phyloP scores from a whole-genome alignment of 148 eudicot species.

The Rhododendron ferrugineum region DNA sequence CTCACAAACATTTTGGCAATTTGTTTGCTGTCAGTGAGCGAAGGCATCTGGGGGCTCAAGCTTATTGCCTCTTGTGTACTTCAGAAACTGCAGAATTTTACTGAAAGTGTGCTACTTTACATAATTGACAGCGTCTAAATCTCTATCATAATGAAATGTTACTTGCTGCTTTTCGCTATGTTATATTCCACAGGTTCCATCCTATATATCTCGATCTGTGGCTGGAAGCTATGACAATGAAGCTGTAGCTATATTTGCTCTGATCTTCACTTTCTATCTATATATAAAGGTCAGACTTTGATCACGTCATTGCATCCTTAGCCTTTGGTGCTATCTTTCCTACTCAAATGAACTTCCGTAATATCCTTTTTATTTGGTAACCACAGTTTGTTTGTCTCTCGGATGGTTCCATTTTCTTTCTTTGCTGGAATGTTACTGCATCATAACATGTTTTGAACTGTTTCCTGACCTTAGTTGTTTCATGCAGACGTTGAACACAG shows the following conservation, averaged over 20 bases:
- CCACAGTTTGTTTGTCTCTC: neutral
- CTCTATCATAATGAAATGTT: neutral
- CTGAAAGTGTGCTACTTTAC: neutral
- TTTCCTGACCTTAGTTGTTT: constrained; percentile 16
- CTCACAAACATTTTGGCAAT: neutral
- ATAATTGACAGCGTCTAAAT: neutral
- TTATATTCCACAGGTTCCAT: constrained; percentile 67
- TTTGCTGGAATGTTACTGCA: neutral
- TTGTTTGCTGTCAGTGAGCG: neutral
- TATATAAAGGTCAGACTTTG: constrained; percentile 66
- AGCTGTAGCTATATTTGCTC: constrained; percentile 97
- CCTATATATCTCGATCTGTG: constrained; percentile 96
- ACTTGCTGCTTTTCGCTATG: constrained; percentile 5
- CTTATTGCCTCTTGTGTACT: neutral
- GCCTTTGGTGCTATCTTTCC: neutral
- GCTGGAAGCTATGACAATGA: constrained; percentile 99
- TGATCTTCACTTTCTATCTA: constrained; percentile 91
- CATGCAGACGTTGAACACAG: constrained; percentile 90
- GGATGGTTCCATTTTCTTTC: neutral
- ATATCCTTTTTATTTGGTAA: neutral
- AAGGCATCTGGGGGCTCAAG: neutral
- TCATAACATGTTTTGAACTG: neutral
- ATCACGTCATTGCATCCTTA: neutral
- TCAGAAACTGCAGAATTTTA: neutral
- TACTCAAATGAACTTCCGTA: neutral